These are phyloP conservation scores for Sextonia rubra DNA, from an alignment of 164 flowering plant species.

Conservation along the genomic window DNA sequence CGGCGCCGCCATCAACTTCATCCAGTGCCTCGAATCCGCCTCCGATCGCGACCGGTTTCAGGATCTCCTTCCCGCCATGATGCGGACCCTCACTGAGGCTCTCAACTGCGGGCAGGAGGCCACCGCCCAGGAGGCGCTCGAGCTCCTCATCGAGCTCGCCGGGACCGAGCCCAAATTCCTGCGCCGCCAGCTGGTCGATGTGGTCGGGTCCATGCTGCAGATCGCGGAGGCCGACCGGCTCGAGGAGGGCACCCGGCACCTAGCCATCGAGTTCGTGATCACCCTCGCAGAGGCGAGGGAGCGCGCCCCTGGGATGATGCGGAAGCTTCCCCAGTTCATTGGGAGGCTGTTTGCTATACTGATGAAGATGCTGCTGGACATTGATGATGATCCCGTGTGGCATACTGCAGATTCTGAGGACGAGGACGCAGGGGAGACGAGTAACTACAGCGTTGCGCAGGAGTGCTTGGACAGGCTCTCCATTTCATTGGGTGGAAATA, in stretches of 20 bases:
- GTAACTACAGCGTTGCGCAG: slow-evolving; percentile 92
- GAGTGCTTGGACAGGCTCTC: slow-evolving; percentile 91
- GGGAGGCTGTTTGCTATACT: slow-evolving; percentile 69
- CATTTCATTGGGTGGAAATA: slow-evolving; percentile 87
- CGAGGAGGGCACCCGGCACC: slow-evolving; percentile 89
- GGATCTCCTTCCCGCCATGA: slow-evolving; percentile 84
- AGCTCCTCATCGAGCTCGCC: slow-evolving; percentile 82
- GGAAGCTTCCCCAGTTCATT: slow-evolving; percentile 95
- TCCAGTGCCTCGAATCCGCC: slow-evolving; percentile 72
- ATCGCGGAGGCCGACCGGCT: slow-evolving; percentile 78
- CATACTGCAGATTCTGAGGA: slow-evolving; percentile 79
- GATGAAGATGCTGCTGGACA: slow-evolving; percentile 91
- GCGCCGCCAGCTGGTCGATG: slow-evolving; percentile 78
- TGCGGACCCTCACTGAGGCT: slow-evolving; percentile 82
- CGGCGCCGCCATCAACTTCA: slow-evolving; percentile 77
- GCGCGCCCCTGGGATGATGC: slow-evolving; percentile 98
- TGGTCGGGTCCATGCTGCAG: slow-evolving; percentile 88
- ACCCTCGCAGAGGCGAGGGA: slow-evolving; percentile 96
- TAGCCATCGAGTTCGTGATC: slow-evolving; percentile 91
- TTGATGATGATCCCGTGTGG: slow-evolving; percentile 95
- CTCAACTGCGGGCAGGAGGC: slow-evolving; percentile 79
- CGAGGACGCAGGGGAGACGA: slow-evolving; percentile 94
- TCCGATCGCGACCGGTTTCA: slow-evolving; percentile 88
- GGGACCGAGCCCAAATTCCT: slow-evolving; percentile 91
- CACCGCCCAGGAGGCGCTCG: slow-evolving; percentile 91